Base-by-base conservation (phyloP, 208 protist species). In the Crithidia acanthocephali region DNA sequence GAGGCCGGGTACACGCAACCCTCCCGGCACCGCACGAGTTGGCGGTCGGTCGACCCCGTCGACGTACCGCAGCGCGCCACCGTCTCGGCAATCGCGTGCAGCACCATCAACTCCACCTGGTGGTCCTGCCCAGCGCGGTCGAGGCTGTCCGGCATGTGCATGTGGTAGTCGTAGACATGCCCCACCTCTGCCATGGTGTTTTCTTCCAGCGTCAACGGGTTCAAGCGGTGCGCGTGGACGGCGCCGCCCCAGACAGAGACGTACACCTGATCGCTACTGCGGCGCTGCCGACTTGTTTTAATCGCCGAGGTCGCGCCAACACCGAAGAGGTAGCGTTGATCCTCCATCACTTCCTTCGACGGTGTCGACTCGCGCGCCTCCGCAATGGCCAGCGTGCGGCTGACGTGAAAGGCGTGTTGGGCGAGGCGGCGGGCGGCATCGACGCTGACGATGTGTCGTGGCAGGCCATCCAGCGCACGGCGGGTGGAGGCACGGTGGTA, bases 281-380 rank as follows among this genome's bases (percentile, higher is more conserved):
- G 72, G 0, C 83, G 79, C n/a, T n/a, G 30, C 2, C 79, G 72
- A 58, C 44, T 68, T 4, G 73, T 91, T 55, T 76, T 72, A 22
- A 90, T 42, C 13, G 88, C 85, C 6, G 85, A 83, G 7, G 85
- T 93, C 13, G 81, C 78, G 27, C 88, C 88, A 42, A 93, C 53
- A 10, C 88, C 88, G n/a, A 91, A 74, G 25, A 90, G 16, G 48
- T 23, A 44, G 22, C 1, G 2, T 25, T 45, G 16, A 27, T 51
- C 56, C 16, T 2, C 15, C 5, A 32, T 18, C 0, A 23, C 10
- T 22, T 76, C 63, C 16, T 3, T 1, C 47, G 44, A 10, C 22
- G 47, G 61, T 3, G 47, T 32, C 37, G 66, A 53, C 22, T 58
- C 63, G 1, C 50, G 67, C 15, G 57, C 52, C 28, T 64, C 67